Evolutionary conservation across 1,284 basidiomycete genomes (phyloP).

Genomic region (Megacollybia platyphylla): DNA sequence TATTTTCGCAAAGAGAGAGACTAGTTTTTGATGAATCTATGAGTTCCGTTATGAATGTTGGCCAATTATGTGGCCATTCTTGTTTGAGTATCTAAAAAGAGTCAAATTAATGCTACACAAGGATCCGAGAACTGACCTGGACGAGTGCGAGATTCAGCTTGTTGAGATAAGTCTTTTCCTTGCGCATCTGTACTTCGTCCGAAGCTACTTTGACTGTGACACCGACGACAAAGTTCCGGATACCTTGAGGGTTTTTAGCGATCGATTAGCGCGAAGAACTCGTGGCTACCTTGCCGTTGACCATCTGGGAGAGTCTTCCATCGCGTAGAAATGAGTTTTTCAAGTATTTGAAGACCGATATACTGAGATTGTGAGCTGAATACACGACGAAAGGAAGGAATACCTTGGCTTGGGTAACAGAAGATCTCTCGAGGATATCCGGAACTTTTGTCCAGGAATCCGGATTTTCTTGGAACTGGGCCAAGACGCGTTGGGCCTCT

Average conservation of each 20-base stretch:
- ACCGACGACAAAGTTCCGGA: constrained; percentile 94
- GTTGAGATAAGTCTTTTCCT: constrained; percentile 93
- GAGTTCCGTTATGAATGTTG: constrained; percentile 94
- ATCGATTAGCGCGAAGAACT: constrained; percentile 3
- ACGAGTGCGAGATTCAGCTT: constrained; percentile 96
- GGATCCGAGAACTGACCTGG: constrained; percentile 44
- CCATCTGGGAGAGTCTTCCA: constrained; percentile 96
- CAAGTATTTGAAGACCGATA: constrained; percentile 89
- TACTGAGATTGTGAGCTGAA: constrained; percentile 39
- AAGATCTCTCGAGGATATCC: constrained; percentile 79
- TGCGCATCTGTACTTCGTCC: constrained; percentile 76
- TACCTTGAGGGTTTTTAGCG: constrained; percentile 39
- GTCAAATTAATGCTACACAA: neutral
- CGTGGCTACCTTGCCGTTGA: constrained; percentile 67
- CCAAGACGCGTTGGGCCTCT: constrained; percentile 81
- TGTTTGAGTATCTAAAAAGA: constrained; percentile 84
- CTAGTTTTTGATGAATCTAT: constrained; percentile 96
- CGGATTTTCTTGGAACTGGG: constrained; percentile 95
- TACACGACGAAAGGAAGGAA: constrained; percentile 1
- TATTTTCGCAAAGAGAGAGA: constrained; percentile 96
- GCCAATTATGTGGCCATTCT: constrained; percentile 99
- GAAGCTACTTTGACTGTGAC: constrained; percentile 88
- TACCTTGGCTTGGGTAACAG: constrained; percentile 83
- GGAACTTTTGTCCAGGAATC: constrained; percentile 98
- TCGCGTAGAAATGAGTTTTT: constrained; percentile 86